These are phyloP conservation scores for Paraphaeosphaeria minitans DNA, from an alignment of 2,329 filamentous ascomycete genomes.

Conservation along the genomic window DNA sequence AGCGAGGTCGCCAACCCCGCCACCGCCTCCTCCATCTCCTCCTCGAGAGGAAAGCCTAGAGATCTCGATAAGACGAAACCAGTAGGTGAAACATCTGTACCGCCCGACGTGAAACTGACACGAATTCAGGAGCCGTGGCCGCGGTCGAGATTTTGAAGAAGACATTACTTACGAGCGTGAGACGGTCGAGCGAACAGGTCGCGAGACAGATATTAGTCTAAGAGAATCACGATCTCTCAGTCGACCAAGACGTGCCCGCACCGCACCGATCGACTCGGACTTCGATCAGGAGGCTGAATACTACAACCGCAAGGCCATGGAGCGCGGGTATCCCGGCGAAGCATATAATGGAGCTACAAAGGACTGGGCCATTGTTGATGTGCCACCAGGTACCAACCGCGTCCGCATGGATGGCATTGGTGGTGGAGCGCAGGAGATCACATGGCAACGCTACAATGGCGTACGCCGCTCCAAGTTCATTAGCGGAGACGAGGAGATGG, in stretches of 20 bases:
- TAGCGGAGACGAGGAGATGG: slow-evolving; percentile 64
- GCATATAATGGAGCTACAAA: slow-evolving; percentile 74
- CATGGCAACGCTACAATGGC: slow-evolving; percentile 80
- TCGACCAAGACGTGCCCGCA: slow-evolving; percentile 51
- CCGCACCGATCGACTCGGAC: slow-evolving; percentile 49
- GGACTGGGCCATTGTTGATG: slow-evolving; percentile 82
- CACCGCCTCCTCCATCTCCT: slow-evolving; percentile 56
- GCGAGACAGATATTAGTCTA: slow-evolving; percentile 33
- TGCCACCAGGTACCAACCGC: slow-evolving; percentile 80
- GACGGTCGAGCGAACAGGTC: slow-evolving; percentile 30
- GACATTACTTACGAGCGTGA: slow-evolving; percentile 69
- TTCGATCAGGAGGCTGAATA: slow-evolving; percentile 62
- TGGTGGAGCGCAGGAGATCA: slow-evolving; percentile 75
- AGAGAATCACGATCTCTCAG: slow-evolving; percentile 48
- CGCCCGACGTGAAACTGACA: slow-evolving; percentile 17
- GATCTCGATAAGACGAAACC: slow-evolving; percentile 59
- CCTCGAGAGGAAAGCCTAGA: slow-evolving; percentile 59
- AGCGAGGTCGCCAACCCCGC: slow-evolving; percentile 54
- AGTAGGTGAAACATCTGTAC: slow-evolving; percentile 45
- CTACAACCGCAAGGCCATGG: slow-evolving; percentile 70
- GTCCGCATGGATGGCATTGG: slow-evolving; percentile 82
- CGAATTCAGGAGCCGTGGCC: slow-evolving; percentile 47
- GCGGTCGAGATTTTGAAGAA: slow-evolving; percentile 62
- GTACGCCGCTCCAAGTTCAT: slow-evolving; percentile 76
- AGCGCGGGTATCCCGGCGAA: slow-evolving; percentile 73